Conservation (phyloP, 2,329 filamentous ascomycete genomes). For the Zymoseptoria tritici region DNA sequence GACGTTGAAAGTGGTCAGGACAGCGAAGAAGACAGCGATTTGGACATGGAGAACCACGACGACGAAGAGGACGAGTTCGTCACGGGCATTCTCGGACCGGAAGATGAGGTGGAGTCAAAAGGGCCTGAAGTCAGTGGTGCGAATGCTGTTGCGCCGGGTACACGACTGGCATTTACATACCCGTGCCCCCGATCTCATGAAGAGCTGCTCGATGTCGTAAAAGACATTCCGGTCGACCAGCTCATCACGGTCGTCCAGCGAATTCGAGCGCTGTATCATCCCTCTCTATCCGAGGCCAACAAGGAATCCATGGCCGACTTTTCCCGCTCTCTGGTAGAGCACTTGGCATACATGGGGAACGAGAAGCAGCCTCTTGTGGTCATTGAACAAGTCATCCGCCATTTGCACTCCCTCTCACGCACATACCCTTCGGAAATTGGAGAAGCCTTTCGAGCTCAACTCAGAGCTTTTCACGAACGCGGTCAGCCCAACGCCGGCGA, state of each 20-base stretch:
- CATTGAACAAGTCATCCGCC: constrained; percentile 74
- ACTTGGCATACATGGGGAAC: constrained; percentile 53
- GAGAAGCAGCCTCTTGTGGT: constrained; percentile 51
- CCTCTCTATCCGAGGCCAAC: constrained; percentile 75
- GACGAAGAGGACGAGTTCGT: constrained; percentile 44
- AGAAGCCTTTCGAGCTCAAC: constrained; percentile 65
- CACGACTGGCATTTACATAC: constrained; percentile 70
- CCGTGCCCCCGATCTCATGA: constrained; percentile 71
- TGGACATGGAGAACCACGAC: constrained; percentile 29
- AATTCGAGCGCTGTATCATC: constrained; percentile 86
- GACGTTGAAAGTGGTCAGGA: constrained; percentile 8
- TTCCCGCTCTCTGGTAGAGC: constrained; percentile 57
- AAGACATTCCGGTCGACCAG: constrained; percentile 55
- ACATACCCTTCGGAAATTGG: constrained; percentile 73
- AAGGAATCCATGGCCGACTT: constrained; percentile 73
- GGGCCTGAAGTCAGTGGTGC: constrained; percentile 37
- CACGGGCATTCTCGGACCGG: constrained; percentile 33
- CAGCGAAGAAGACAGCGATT: constrained; percentile 15
- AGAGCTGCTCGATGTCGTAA: constrained; percentile 61
- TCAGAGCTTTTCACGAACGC: constrained; percentile 50
- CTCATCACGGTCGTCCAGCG: constrained; percentile 76
- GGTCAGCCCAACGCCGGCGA: constrained; percentile 60
- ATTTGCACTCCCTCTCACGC: constrained; percentile 87
- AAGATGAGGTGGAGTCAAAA: constrained; percentile 20
- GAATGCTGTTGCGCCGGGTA: constrained; percentile 33